Conservation (phyloP, 805 yeast species). For the Hanseniaspora thailandica region DNA sequence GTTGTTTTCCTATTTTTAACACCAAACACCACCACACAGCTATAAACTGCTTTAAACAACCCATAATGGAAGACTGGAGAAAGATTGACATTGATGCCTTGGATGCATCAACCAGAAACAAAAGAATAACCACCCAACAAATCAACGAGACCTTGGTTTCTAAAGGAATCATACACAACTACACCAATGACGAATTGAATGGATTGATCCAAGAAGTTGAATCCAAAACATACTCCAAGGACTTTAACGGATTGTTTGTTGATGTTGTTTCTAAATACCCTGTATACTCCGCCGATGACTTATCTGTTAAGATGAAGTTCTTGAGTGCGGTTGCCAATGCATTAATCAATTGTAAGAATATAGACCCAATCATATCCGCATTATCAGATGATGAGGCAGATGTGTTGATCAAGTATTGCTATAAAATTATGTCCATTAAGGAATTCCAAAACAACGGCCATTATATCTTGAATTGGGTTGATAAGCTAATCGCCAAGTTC, state of each 20-base stretch:
- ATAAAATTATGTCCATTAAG: conserved; percentile 68
- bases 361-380: conserved; percentile 48
- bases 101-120: conserved; percentile 55
- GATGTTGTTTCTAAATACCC: conserved; percentile 54
- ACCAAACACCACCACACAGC: neutral
- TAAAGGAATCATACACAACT: conserved; percentile 8
- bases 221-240: conserved; percentile 26
- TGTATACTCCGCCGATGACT: conserved; percentile 67
- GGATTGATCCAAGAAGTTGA: conserved; percentile 1
- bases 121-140: conserved; percentile 50
- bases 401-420: conserved; percentile 73
- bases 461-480: conserved; percentile 78
- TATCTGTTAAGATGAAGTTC: conserved; percentile 32
- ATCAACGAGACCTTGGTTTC: conserved; percentile 39
- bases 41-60: neutral
- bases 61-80: conserved; percentile 67
- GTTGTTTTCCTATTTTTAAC: too few species aligned
- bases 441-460: conserved; percentile 83
- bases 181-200: neutral
- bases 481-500: conserved; percentile 67
- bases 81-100: conserved; percentile 86
- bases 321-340: conserved; percentile 54
- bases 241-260: conserved; percentile 45
- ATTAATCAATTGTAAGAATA: conserved; percentile 51
- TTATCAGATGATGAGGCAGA: conserved; percentile 54